Conservation (phyloP, 2,329 filamentous ascomycete species). For the Trichocomaceae sp. region DNA sequence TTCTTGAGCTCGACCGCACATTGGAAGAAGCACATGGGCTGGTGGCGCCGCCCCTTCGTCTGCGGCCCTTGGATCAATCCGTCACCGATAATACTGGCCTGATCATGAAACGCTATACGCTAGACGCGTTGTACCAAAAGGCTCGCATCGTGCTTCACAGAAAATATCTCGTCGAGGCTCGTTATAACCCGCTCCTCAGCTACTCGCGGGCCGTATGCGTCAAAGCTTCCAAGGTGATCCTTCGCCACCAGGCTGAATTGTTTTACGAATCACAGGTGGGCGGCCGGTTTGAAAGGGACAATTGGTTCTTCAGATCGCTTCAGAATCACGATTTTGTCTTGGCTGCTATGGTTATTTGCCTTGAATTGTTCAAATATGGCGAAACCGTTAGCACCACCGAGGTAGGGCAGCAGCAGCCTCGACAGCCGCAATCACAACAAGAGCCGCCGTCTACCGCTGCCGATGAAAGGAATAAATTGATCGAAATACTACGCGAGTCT, state of each 20-base stretch:
- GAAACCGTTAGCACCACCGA: background rate
- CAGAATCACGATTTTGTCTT: constrained; percentile 55
- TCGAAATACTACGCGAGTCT: constrained; percentile 10
- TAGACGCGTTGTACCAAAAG: constrained; percentile 46
- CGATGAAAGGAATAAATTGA: constrained; percentile 5
- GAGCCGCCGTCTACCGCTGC: background rate
- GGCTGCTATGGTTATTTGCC: constrained; percentile 52
- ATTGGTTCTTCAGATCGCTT: constrained; percentile 53
- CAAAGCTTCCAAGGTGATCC: constrained; percentile 40
- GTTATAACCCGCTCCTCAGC: constrained; percentile 27
- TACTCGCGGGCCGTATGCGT: constrained; percentile 42
- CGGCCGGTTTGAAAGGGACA: constrained; percentile 44
- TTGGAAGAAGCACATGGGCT: constrained; percentile 21
- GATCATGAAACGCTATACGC: constrained; percentile 47
- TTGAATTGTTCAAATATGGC: constrained; percentile 25
- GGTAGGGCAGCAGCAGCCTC: background rate
- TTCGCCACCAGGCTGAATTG: constrained; percentile 44
- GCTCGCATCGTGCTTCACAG: constrained; percentile 46
- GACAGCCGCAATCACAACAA: background rate
- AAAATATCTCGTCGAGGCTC: constrained; percentile 38
- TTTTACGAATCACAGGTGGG: constrained; percentile 47
- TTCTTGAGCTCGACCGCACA: constrained; percentile 25
- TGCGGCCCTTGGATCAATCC: constrained; percentile 22
- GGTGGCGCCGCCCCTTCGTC: constrained; percentile 12
- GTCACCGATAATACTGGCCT: constrained; percentile 42